Conservation (phyloP, 345 rosid species). For the Pistacia vera region DNA sequence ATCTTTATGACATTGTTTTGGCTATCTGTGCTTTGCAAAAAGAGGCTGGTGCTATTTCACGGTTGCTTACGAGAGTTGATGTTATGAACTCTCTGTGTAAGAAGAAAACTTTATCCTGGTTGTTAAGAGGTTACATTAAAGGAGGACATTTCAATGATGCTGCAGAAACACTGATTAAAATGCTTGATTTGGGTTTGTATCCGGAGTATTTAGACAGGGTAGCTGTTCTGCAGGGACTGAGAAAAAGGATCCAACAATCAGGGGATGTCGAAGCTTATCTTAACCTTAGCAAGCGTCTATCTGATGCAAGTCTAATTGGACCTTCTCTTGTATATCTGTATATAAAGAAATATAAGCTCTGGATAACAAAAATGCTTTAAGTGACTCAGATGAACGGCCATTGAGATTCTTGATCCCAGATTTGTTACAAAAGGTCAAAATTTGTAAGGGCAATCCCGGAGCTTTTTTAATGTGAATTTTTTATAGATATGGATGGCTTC, state of each 20-base stretch:
- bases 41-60: slow-evolving; percentile 53
- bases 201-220: slow-evolving; percentile 87
- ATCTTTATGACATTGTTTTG: slow-evolving; percentile 78
- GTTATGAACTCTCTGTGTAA: slow-evolving; percentile 46
- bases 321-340: slow-evolving; percentile 81
- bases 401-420: not conserved
- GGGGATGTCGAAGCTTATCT: slow-evolving; percentile 64
- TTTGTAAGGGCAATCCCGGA: not conserved
- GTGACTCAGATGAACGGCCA: slow-evolving; percentile 2
- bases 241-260: slow-evolving; percentile 65
- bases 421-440: slow-evolving; percentile 1
- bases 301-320: slow-evolving; percentile 63
- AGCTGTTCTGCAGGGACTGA: slow-evolving; percentile 86
- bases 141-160: slow-evolving; percentile 86
- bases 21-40: slow-evolving; percentile 90
- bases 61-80: slow-evolving; percentile 62
- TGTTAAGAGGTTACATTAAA: slow-evolving; percentile 82
- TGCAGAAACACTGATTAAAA: slow-evolving; percentile 59
- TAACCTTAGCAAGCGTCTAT: slow-evolving; percentile 66
- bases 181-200: slow-evolving; percentile 76
- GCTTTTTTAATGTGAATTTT: slow-evolving; percentile 19
- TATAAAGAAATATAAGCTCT: slow-evolving; percentile 70
- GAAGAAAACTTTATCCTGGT: slow-evolving; percentile 77
- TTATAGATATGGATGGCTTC: slow-evolving; percentile 22
- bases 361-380: slow-evolving; percentile 81